Evolutionary conservation across 331 rosid genomes (phyloP), one percentile per base, ranked within the genome.

Genomic region (Prunus yedoensis): DNA sequence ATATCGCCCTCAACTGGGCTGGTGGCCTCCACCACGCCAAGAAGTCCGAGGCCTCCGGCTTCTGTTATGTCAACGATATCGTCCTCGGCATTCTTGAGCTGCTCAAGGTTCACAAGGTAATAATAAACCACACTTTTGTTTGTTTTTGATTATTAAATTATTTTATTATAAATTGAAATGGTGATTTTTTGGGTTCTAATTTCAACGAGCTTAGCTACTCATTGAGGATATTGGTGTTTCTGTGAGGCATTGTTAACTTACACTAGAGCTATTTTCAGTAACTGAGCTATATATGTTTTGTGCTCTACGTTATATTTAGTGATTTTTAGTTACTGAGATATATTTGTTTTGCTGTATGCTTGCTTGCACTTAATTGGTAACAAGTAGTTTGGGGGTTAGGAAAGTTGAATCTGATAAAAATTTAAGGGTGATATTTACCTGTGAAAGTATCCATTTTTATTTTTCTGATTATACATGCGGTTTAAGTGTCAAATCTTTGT

Each of bases 11-110:
- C 16, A 91, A 94, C 41, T 94, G 96, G 97, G 97, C 98, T 45
- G 98, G 98, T 1, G 96, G 98, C 0, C 81, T 94, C 21, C 98
- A 94, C 74, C 98, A 94, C 35, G 98, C 98, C 11, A 94, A 91
- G 87, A 94, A 94, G 81, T 83, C 97, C 7, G 97, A 94, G 74
- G 98, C 98, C 3, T 93, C 98, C 18, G 97, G 97, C 0, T 92
- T 92, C 41, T 92, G 97, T 64, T 92, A 90, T 49, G 96, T 92
- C 60, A 93, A 94, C 20, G 98, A 94, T 68, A 94, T 94, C 51
- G 98, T 94, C 2, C 91, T 94, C 0, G 97, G 96, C 9, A 91
- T 94, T 72, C 94, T 94, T 2, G 98, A 94, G 89, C 97, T 94
- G 12, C 98, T 94, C 76, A 94, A 94, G 80, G 86, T 84, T 79